A percentile compares a stretch with the other conserved stretches of the same genome.
These are phyloP conservation scores for Knoxdaviesia proteae DNA, from an alignment of 2,329 filamentous ascomycete genomes.

Conservation along the genomic window DNA sequence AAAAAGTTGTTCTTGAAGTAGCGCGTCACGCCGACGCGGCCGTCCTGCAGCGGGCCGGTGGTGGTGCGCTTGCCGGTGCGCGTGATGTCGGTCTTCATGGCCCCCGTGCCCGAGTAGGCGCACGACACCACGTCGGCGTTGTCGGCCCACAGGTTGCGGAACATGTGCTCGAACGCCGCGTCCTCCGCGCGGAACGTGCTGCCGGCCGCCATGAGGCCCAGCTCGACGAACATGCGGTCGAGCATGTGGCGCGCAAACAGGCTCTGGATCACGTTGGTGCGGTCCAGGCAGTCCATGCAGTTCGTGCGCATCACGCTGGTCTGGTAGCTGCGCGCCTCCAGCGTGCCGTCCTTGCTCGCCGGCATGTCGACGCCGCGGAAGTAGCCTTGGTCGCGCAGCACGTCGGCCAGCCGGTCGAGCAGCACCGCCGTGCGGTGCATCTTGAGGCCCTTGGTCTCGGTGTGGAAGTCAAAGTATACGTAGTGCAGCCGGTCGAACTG, in stretches of 20 bases:
- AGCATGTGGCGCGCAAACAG: conserved; percentile 84
- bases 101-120: conserved; percentile 87
- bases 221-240: conserved; percentile 70
- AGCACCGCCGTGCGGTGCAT: conserved; percentile 84
- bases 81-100: conserved; percentile 95
- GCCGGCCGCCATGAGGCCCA: conserved; percentile 57
- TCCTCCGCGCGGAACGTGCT: conserved; percentile 61
- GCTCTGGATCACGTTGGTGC: conserved; percentile 93
- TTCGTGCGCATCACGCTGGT: conserved; percentile 88
- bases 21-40: conserved; percentile 70
- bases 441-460: conserved; percentile 83
- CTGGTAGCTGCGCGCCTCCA: conserved; percentile 67
- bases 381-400: conserved; percentile 63
- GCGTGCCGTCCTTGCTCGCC: conserved; percentile 37
- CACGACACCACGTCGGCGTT: conserved; percentile 90
- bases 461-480: conserved; percentile 96
- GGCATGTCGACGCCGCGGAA: conserved; percentile 83
- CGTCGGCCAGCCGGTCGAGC: conserved; percentile 60
- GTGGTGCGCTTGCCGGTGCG: conserved; percentile 80
- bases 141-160: conserved; percentile 96
- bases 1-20: conserved; percentile 89
- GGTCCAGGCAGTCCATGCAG: conserved; percentile 97
- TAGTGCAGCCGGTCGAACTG: conserved; percentile 79
- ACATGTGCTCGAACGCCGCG: conserved; percentile 64
- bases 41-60: conserved; percentile 65